Percentiles rank a stretch among this genome's conserved stretches.
These are phyloP conservation scores for Phialophora verrucosa DNA, from an alignment of 2,329 filamentous ascomycete genomes.

Conservation along the genomic window DNA sequence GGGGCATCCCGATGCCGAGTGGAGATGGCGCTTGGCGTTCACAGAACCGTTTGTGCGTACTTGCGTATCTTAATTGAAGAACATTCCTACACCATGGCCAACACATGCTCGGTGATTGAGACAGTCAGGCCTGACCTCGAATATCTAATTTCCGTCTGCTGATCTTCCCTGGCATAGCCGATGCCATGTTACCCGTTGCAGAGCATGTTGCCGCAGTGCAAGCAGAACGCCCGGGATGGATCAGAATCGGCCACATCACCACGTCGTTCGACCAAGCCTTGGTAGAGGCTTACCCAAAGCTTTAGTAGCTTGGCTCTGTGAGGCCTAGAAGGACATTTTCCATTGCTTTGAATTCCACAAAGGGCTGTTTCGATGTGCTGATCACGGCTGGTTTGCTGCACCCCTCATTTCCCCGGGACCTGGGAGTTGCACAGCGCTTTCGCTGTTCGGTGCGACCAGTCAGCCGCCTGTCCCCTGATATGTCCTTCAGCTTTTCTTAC, in stretches of 20 bases:
- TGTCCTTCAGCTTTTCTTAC: background rate
- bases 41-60: background rate
- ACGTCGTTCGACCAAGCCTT: background rate
- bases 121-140: background rate
- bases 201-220: background rate
- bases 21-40: background rate
- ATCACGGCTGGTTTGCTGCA: background rate
- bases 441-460: background rate
- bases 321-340: background rate
- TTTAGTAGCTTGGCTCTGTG: background rate
- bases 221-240: background rate
- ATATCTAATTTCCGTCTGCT: background rate
- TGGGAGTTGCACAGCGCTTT: background rate
- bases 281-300: background rate
- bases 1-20: background rate
- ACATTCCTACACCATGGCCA: background rate
- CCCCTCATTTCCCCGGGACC: background rate
- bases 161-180: background rate
- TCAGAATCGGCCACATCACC: background rate
- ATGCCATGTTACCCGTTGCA: background rate
- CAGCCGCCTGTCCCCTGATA: background rate
- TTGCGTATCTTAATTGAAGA: background rate
- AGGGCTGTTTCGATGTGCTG: background rate
- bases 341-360: background rate
- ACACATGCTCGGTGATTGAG: background rate